Conservation (phyloP, 2,329 filamentous ascomycete species). For the Coniochaeta sp. region DNA sequence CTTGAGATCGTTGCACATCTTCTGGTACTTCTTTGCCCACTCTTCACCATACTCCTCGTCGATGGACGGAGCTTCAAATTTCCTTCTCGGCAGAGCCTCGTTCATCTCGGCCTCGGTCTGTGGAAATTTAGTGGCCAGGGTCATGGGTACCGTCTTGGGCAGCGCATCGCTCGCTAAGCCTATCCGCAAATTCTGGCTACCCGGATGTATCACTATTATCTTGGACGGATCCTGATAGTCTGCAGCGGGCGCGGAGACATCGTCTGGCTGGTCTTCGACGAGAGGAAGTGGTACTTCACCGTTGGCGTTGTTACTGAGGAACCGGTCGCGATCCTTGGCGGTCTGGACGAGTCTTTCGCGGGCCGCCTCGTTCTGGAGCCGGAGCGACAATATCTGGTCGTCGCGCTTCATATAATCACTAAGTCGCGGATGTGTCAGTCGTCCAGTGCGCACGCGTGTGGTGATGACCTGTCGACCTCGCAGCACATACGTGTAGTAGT, state of each 20-base stretch:
- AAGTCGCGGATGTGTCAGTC: constrained; percentile 15
- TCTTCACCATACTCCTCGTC: constrained; percentile 89
- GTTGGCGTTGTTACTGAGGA: constrained; percentile 62
- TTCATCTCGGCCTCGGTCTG: constrained; percentile 79
- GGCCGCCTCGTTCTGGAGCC: constrained; percentile 80
- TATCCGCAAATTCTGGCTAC: constrained; percentile 90
- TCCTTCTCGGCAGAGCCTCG: constrained; percentile 68
- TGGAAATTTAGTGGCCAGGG: constrained; percentile 71
- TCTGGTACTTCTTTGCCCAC: constrained; percentile 65
- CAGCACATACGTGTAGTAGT: constrained; percentile 84
- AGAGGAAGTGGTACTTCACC: constrained; percentile 56
- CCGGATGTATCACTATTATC: constrained; percentile 89
- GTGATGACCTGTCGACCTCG: not conserved
- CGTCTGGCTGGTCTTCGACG: constrained; percentile 51
- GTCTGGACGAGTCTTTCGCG: constrained; percentile 77
- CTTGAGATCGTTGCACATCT: constrained; percentile 82
- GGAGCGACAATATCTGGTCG: constrained; percentile 85
- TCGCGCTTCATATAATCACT: constrained; percentile 98
- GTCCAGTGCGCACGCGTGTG: not conserved
- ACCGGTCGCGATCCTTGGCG: constrained; percentile 81
- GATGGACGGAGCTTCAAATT: constrained; percentile 50
- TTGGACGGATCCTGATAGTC: constrained; percentile 72
- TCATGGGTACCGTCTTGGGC: constrained; percentile 90
- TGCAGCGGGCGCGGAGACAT: constrained; percentile 44
- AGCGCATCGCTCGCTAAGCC: constrained; percentile 93